Evolutionary conservation across 768 basidiomycete genomes (phyloP).

Genomic region (Tylopilus sp.): DNA sequence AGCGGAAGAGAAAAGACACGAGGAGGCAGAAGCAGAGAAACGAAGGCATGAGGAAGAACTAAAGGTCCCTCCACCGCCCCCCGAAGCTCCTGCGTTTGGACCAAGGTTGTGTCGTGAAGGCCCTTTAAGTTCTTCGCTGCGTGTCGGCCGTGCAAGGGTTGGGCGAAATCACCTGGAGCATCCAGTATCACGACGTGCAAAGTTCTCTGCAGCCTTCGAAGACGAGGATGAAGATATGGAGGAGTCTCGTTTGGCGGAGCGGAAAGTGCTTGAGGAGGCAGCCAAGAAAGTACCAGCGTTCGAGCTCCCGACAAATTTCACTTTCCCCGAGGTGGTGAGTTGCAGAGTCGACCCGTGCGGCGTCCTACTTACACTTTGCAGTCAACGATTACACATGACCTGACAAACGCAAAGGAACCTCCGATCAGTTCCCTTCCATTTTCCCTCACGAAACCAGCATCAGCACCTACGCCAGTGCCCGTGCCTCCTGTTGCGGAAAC

Average conservation of each 20-base stretch:
- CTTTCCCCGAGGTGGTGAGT: constrained; percentile 61
- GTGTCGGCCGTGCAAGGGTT: constrained; percentile 60
- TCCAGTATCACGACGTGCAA: constrained; percentile 46
- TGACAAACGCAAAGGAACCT: constrained; percentile 55
- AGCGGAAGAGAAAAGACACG: constrained; percentile 23
- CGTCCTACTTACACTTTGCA: constrained; percentile 15
- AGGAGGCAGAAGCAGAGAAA: constrained; percentile 19
- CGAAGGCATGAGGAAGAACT: constrained; percentile 17
- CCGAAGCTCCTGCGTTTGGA: constrained; percentile 18
- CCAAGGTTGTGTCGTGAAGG: constrained; percentile 18
- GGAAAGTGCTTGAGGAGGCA: constrained; percentile 49
- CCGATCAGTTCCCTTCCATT: constrained; percentile 64
- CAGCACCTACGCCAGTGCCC: neutral
- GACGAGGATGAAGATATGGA: constrained; percentile 45
- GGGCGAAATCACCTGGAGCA: constrained; percentile 60
- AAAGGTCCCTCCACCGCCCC: constrained; percentile 14
- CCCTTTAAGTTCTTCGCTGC: constrained; percentile 48
- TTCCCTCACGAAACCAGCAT: constrained; percentile 46
- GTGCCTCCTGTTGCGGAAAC: constrained; percentile 15
- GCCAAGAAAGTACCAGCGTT: constrained; percentile 55
- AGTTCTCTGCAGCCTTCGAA: constrained; percentile 66
- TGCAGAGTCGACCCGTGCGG: neutral
- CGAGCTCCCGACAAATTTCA: constrained; percentile 60
- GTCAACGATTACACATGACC: constrained; percentile 39
- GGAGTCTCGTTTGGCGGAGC: constrained; percentile 41